A percentile compares a stretch with the other conserved stretches of the same genome.
Evolutionary conservation across 306 rosid species (phyloP).

Genomic region (Medicago lupulina): DNA sequence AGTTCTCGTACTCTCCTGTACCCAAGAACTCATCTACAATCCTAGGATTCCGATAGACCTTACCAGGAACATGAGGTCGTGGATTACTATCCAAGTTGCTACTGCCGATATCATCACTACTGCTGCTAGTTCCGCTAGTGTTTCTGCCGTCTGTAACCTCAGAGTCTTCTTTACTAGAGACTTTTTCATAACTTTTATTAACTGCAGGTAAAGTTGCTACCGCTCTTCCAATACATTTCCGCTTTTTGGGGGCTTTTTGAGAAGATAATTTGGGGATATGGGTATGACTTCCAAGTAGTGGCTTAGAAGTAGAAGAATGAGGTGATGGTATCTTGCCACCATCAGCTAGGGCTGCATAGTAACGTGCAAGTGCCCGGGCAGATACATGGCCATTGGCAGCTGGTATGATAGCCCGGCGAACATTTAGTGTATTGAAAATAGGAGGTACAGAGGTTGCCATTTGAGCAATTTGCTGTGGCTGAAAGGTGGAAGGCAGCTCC

Average conservation of each 20-base stretch:
- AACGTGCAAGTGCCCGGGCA: constrained; percentile 97
- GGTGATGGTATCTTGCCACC: constrained; percentile 84
- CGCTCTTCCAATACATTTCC: constrained; percentile 46
- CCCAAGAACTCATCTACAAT: constrained; percentile 88
- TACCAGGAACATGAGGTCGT: constrained; percentile 34
- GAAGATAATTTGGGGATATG: constrained; percentile 76
- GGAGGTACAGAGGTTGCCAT: constrained; percentile 54
- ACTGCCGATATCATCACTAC: constrained; percentile 39
- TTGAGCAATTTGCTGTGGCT: constrained; percentile 63
- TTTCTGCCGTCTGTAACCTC: constrained; percentile 37
- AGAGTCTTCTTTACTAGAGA: constrained; percentile 26
- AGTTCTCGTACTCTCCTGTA: constrained; percentile 61
- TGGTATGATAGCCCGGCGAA: constrained; percentile 91
- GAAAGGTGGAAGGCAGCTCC: constrained; percentile 79
- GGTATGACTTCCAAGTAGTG: constrained; percentile 87
- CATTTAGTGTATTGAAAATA: constrained; percentile 72
- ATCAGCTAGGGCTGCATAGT: constrained; percentile 86
- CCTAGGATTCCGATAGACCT: constrained; percentile 65
- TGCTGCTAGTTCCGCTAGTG: constrained; percentile 37
- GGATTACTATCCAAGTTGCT: constrained; percentile 39
- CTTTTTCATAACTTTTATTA: constrained; percentile 36
- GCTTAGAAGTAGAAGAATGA: constrained; percentile 73
- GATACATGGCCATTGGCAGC: constrained; percentile 95
- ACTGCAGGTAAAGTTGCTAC: constrained; percentile 40
- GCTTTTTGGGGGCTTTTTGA: constrained; percentile 47